phyloP scores from a whole-genome alignment of 2,329 filamentous ascomycete species.

The Amylocarpus encephaloides region DNA sequence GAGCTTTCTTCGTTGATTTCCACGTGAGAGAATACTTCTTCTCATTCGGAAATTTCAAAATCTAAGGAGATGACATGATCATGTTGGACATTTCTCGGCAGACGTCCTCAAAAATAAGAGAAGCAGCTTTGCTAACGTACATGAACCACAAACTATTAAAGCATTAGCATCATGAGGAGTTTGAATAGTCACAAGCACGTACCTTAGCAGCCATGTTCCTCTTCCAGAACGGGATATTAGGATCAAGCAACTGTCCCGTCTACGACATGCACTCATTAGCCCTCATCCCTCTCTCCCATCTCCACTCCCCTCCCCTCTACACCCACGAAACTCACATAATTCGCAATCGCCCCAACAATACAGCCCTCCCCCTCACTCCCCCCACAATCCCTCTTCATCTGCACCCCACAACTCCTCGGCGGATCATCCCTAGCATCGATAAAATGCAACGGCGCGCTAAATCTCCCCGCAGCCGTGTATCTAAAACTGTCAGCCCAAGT shows the following conservation, averaged over 20 bases:
- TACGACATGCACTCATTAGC: constrained; percentile 4
- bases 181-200: constrained; percentile 24
- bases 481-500: constrained; percentile 60
- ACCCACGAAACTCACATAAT: constrained; percentile 26
- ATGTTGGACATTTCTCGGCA: no score
- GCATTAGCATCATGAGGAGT: constrained; percentile 7
- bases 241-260: constrained; percentile 24
- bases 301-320: neutral
- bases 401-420: constrained; percentile 50
- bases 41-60: no score
- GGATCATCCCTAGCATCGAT: constrained; percentile 62
- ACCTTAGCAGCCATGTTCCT: constrained; percentile 57
- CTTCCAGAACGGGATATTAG: constrained; percentile 37
- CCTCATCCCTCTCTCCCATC: neutral
- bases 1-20: no score
- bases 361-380: constrained; percentile 52
- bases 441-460: constrained; percentile 59
- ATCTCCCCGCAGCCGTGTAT: constrained; percentile 57
- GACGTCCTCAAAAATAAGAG: constrained; percentile 7
- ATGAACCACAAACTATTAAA: constrained; percentile 28
- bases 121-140: constrained; percentile 25
- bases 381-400: constrained; percentile 56
- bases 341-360: constrained; percentile 42
- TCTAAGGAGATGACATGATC: no score
- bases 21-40: no score